Conservation (phyloP, 148 eudicot genomes). For the Spergularia marina region DNA sequence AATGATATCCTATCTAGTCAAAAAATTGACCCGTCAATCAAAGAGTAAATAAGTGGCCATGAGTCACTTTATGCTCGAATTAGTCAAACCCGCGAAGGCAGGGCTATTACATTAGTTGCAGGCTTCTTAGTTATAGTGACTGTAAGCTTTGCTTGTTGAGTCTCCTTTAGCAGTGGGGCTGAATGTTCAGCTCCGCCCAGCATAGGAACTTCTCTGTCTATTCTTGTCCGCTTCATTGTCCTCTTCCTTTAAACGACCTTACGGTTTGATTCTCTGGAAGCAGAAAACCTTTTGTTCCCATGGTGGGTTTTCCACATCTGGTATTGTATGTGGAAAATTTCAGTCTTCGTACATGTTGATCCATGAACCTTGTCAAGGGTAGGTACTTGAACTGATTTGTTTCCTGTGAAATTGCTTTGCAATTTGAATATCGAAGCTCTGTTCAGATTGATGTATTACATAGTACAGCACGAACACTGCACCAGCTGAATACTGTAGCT, state of each 20-base stretch:
- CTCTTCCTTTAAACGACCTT: not conserved
- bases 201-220: not conserved
- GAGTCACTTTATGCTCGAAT: not conserved
- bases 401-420: not conserved
- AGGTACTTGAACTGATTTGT: not conserved
- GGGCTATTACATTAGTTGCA: not conserved
- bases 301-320: not conserved
- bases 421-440: not conserved
- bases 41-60: not conserved
- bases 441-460: not conserved
- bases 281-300: not conserved
- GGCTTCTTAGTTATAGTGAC: not conserved
- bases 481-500: not conserved
- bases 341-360: not conserved
- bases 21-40: not conserved
- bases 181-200: not conserved
- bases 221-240: no score
- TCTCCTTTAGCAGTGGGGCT: not conserved
- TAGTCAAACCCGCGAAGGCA: not conserved
- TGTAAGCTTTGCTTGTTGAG: not conserved
- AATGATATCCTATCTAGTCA: no score
- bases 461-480: not conserved
- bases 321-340: constrained; percentile 4
- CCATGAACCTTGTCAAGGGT: not conserved
- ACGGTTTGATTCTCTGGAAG: not conserved